Base-by-base conservation (phyloP, 768 basidiomycete genomes). In the Coprinopsis strossmayeri region DNA sequence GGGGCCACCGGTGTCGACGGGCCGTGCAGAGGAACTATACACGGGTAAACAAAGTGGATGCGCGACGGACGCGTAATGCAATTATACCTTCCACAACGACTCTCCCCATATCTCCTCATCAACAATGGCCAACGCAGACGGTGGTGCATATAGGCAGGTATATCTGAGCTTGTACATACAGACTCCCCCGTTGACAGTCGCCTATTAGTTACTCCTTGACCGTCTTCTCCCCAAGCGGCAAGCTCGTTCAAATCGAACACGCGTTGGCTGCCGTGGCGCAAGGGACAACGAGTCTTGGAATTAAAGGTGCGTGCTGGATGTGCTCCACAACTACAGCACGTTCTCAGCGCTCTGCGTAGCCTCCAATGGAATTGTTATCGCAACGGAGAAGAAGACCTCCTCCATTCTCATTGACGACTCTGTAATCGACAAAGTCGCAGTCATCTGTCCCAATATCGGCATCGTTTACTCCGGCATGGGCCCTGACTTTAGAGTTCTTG, bases 401-500 rank as follows among this genome's bases (percentile, higher is more conserved):
- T 99, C 96, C 10, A 85, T 97, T 61, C 79, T 99, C 58, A 90
- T 99, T 55, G 96, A 99, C 73, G 91, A 97, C 68, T 91, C 91
- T 25, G 91, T 95, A 77, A 80, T 99, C 58, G 96, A 99, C 67
- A 97, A 96, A 70, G 92, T 96, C 53, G 91, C 93, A 1, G 78
- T 95, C 45, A 85, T 99, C 55, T 98, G 95, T 67, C 96, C 96
- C 28, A 98, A 98, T 68, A 98, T 99, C 59, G 96, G 96, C 45
- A 91, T 99, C 57, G 96, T 99, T 40, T 99, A 99, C 72, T 95
- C 93, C 27, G 96, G 96, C 28, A 99, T 99, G 96, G 94, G 96
- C 1, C 96, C 96, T 41, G 96, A 99, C 68, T 99, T 96, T 68
- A 82, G 96, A 35, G 81, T 99, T 20, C 77, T 99, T 52, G 85